Percentiles rank a stretch among this genome's conserved stretches.
Conservation (phyloP, 305 asterid genomes). For the Fraxinus velutina region DNA sequence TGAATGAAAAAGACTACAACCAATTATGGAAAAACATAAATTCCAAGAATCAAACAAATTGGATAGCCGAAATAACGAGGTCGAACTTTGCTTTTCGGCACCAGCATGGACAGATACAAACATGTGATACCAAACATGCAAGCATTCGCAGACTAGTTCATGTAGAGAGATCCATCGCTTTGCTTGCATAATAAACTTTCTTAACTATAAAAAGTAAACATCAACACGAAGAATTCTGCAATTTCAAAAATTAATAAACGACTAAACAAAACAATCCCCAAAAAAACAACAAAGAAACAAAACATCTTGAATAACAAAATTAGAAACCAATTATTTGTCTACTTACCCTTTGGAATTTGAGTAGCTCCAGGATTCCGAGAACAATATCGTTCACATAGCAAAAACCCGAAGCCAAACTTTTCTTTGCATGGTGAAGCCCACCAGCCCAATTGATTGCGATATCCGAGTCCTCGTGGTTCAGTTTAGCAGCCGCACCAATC, state of each 20-base stretch:
- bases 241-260: not conserved
- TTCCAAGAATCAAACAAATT: not conserved
- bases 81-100: not conserved
- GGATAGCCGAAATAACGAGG: not conserved
- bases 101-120: not conserved
- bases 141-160: not conserved
- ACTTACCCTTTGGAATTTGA: conserved; percentile 51
- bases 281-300: not conserved
- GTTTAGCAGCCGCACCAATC: conserved; percentile 58
- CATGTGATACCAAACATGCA: not conserved
- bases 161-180: not conserved
- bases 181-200: not conserved
- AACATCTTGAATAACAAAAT: not conserved
- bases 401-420: conserved; percentile 64
- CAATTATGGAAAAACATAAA: not conserved
- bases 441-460: conserved; percentile 67
- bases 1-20: not conserved
- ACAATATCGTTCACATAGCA: conserved; percentile 62
- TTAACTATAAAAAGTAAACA: not conserved
- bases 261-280: not conserved
- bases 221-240: not conserved
- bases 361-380: conserved; percentile 54
- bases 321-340: not conserved
- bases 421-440: conserved; percentile 64
- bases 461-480: conserved; percentile 50